Conservation (phyloP, 768 basidiomycete species). For the Collybiopsis confluens region DNA sequence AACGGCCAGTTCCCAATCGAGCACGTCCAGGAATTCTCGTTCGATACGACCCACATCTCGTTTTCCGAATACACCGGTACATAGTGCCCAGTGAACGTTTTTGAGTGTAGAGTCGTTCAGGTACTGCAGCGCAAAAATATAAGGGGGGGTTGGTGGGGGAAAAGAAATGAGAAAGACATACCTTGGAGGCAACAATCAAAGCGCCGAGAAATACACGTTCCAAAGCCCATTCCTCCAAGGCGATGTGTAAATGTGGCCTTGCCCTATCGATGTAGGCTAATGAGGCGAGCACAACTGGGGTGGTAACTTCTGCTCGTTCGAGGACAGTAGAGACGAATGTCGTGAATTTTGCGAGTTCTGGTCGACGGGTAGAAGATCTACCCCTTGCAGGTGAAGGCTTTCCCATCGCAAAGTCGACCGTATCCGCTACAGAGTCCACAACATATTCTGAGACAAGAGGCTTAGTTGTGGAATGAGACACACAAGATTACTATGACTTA, state of each 20-base stretch:
- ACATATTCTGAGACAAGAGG: constrained; percentile 57
- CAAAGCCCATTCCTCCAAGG: constrained; percentile 79
- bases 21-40: constrained; percentile 76
- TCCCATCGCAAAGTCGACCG: constrained; percentile 75
- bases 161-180: constrained; percentile 24
- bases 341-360: constrained; percentile 55
- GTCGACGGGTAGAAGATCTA: constrained; percentile 39
- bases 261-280: constrained; percentile 78
- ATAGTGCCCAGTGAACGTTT: constrained; percentile 89
- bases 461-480: constrained; percentile 9
- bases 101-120: constrained; percentile 87
- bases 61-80: constrained; percentile 78
- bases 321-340: constrained; percentile 67
- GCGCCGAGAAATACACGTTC: constrained; percentile 90
- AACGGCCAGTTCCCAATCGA: constrained; percentile 70
- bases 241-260: constrained; percentile 75
- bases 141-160: constrained; percentile 3
- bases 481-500: constrained; percentile 28
- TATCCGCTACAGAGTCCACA: constrained; percentile 64
- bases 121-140: constrained; percentile 43
- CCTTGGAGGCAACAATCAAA: constrained; percentile 85
- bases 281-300: constrained; percentile 62
- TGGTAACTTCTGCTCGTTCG: constrained; percentile 67
- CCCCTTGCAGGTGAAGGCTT: constrained; percentile 54
- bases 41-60: constrained; percentile 79